Evolutionary conservation across 331 rosid species (phyloP), one percentile per base, ranked within the genome.

Genomic region (Prunus yedoensis): DNA sequence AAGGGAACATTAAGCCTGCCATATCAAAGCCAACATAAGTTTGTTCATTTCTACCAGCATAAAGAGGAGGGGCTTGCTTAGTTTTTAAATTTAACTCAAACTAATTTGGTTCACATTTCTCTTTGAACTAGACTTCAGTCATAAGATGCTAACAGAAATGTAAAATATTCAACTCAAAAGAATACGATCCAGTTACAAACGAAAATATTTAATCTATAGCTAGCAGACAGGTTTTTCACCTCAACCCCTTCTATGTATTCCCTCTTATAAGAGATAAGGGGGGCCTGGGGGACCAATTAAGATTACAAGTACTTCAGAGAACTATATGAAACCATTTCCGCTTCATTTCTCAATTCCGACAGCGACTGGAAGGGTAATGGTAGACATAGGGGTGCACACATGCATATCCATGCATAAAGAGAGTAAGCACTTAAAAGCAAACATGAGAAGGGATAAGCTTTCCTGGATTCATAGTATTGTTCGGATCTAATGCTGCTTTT

Each of bases 391-490:
- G 14, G 30, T 51, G 53, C 9, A 64, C 43, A 64, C 49, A 35
- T 72, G 73, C 23, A 57, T 21, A 66, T 53, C 28, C 66, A 68
- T 20, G 68, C 56, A 35, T 75, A 80, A 51, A 59, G 66, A 21
- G 71, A 69, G 61, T 68, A 23, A 51, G 70, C 62, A n/a, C 57
- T 83, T 77, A 94, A 75, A 94, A 83, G 80, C 98, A 94, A 85
- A 89, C 64, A 84, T 94, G 97, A 47, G 97, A 85, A 83, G 97
- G 97, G 77, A 94, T 90, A 79, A 92, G 92, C 86, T 94, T 94
- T 81, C 97, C 99, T 41, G 92, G 97, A 85, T 90, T 92, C 99
- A 91, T 92, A 54, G 87, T 90, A 75, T 90, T 84, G 86, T 94
- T 92, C 49, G 96, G 99, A 85, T 92, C 99, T 66, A 92, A 75